Conservation (phyloP, 2,329 filamentous ascomycete species). For the Aspergillus glaucus region DNA sequence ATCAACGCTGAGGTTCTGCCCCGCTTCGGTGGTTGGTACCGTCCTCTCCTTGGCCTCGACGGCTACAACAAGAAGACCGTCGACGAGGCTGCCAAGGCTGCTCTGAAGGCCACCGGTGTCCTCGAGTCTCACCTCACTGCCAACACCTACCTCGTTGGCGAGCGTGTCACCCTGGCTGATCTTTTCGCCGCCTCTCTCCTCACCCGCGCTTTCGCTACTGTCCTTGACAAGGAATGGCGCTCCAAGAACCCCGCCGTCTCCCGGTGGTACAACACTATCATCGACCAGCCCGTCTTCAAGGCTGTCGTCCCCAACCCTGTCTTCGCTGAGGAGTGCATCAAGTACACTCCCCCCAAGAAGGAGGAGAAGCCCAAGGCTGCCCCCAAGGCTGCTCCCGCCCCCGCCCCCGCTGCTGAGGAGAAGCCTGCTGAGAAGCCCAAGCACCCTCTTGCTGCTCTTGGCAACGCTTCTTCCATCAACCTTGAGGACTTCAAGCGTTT, state of each 20-base stretch:
- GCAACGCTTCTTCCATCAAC: constrained; percentile 64
- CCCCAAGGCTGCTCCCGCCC: constrained; percentile 52
- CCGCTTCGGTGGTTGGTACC: constrained; percentile 72
- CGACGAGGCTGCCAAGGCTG: constrained; percentile 67
- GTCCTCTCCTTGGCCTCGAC: constrained; percentile 71
- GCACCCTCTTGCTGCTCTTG: constrained; percentile 85
- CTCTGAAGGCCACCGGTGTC: constrained; percentile 62
- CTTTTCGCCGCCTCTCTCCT: constrained; percentile 75
- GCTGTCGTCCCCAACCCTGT: constrained; percentile 68
- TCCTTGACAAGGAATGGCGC: constrained; percentile 90
- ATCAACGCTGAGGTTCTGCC: constrained; percentile 82
- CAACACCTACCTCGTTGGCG: constrained; percentile 96
- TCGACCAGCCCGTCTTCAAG: constrained; percentile 87
- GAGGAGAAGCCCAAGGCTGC: constrained; percentile 62
- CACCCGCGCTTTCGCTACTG: constrained; percentile 82
- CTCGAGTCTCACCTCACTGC: constrained; percentile 81
- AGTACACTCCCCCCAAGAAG: constrained; percentile 69
- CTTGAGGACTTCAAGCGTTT: constrained; percentile 98
- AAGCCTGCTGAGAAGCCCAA: constrained; percentile 70
- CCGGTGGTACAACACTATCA: constrained; percentile 91
- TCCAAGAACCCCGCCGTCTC: constrained; percentile 73
- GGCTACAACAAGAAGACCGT: constrained; percentile 98
- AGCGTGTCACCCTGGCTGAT: constrained; percentile 95
- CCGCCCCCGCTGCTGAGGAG: constrained; percentile 40
- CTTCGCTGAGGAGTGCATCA: constrained; percentile 74